These are phyloP conservation scores for Boletus semigastroideus DNA, from an alignment of 1,284 basidiomycete genomes.

Conservation along the genomic window DNA sequence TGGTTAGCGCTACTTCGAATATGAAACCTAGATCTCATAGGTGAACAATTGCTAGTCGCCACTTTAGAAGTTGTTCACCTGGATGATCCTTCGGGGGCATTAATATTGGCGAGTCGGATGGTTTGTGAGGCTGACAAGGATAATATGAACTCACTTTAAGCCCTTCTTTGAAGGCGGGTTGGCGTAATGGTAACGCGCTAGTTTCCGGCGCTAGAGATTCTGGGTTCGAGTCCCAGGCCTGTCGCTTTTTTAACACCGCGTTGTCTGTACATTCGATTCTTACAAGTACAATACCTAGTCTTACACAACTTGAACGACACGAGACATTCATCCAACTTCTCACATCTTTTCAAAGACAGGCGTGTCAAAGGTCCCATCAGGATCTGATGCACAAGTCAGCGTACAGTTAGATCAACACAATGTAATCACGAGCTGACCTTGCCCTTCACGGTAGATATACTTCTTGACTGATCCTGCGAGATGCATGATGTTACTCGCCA, in stretches of 20 bases:
- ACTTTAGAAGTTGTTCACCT: too few species aligned
- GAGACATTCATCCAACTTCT: not conserved
- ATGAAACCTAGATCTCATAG: too few species aligned
- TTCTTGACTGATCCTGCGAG: conserved; percentile 52
- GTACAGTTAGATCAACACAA: not conserved
- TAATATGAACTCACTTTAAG: not conserved
- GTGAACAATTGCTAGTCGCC: too few species aligned
- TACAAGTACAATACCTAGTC: not conserved
- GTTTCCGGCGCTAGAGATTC: conserved; percentile 56
- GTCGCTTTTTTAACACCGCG: conserved; percentile 38
- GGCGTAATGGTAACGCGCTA: conserved; percentile 43
- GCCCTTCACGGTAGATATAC: conserved; percentile 55
- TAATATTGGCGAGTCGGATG: too few species aligned
- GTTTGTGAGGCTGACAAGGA: too few species aligned
- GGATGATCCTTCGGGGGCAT: too few species aligned
- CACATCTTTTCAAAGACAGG: conserved; percentile 36
- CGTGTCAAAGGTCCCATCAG: conserved; percentile 46
- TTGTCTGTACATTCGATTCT: not conserved
- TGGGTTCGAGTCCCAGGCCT: conserved; percentile 54
- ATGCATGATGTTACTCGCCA: conserved; percentile 54
- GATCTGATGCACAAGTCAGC: conserved; percentile 34
- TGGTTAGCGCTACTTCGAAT: too few species aligned
- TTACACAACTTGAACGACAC: conserved; percentile 8
- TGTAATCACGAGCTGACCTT: conserved; percentile 40
- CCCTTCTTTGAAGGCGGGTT: conserved; percentile 29